phyloP scores from a whole-genome alignment of 768 basidiomycete genomes.

The Boletus pseudopeckii region DNA sequence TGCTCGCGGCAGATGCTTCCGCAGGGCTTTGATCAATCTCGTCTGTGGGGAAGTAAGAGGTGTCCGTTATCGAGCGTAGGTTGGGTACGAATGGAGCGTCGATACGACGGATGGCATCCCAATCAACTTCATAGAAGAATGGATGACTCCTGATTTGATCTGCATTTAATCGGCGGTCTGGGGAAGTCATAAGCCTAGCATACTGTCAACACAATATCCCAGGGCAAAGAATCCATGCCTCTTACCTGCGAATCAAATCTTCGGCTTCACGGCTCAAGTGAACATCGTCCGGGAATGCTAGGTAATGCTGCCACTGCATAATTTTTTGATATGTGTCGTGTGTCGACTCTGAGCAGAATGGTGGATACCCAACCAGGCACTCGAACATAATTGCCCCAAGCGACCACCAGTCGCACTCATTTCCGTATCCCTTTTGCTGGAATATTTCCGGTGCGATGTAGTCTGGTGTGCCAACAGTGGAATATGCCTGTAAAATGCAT shows the following conservation, averaged over 20 bases:
- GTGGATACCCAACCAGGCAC: constrained; percentile 94
- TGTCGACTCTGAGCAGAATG: constrained; percentile 93
- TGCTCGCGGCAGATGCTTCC: constrained; percentile 38
- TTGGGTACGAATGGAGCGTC: constrained; percentile 97
- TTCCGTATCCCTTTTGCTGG: constrained; percentile 93
- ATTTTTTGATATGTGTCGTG: constrained; percentile 99
- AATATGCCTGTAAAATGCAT: constrained; percentile 68
- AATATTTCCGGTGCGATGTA: constrained; percentile 98
- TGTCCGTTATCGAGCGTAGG: constrained; percentile 88
- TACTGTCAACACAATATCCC: constrained; percentile 3
- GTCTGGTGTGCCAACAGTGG: constrained; percentile 96
- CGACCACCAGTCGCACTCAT: constrained; percentile 99
- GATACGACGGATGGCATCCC: constrained; percentile 81
- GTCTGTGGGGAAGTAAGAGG: constrained; percentile 97
- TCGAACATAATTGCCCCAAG: constrained; percentile 99
- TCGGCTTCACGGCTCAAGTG: constrained; percentile 89
- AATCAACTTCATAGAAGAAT: constrained; percentile 96
- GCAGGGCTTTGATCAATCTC: constrained; percentile 77
- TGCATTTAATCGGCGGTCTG: constrained; percentile 71
- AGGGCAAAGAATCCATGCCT: not conserved
- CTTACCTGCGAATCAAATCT: constrained; percentile 79
- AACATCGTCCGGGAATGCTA: constrained; percentile 91
- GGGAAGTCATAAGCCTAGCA: constrained; percentile 74
- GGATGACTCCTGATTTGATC: constrained; percentile 90
- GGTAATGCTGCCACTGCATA: constrained; percentile 86